Base-by-base conservation (phyloP, 768 basidiomycete species). In the Leccinum subgranulosum region DNA sequence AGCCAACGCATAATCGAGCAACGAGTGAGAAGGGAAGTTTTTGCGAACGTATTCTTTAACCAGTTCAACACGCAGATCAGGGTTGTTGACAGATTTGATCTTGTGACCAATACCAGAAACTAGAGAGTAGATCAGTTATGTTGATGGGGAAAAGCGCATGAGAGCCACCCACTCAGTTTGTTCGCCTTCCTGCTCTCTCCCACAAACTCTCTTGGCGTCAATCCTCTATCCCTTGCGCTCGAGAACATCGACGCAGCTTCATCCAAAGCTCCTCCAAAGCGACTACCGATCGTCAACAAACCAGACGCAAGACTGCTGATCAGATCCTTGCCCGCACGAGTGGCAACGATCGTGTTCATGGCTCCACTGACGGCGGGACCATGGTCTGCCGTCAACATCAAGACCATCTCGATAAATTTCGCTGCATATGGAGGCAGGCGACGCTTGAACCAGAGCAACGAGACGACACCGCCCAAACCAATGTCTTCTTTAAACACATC, bases 341-440 rank as follows among this genome's bases (percentile, higher is more conserved):
- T 88, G 19, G 96, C 94, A 72, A 99, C 95, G 72, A 99, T 98
- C 61, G 96, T 97, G 82, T 97, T 99, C 96, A 99, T 99, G 21
- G 96, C 96, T 76, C 84, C 94, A 73, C 93, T 95, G n/a, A 97
- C 94, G 55, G 94, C 94, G 8, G 94, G 94, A 68, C 94, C 94
- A 77, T 98, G 96, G 75, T 99, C 96, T 61, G 96, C 96, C 12
- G 96, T 99, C 64, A 99, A 82, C 92, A 97, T 96, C 73, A 99
- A 84, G 54, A 98, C 94, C 97, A 98, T 99, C 81, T 99, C 96
- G 73, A 99, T 88, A 82, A 99, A 99, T 79, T 98, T 98, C 73
- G 94, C 87, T 49, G 95, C 96, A 82, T 90, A 96, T 49, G 86
- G 77, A 17, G 94, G 96, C 23, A 98, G 83, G 63, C 75, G 90